A percentile compares a stretch with the other conserved stretches of the same genome.
These are phyloP conservation scores for Thalassia testudinum DNA, from an alignment of 116 monocot species.

Conservation along the genomic window DNA sequence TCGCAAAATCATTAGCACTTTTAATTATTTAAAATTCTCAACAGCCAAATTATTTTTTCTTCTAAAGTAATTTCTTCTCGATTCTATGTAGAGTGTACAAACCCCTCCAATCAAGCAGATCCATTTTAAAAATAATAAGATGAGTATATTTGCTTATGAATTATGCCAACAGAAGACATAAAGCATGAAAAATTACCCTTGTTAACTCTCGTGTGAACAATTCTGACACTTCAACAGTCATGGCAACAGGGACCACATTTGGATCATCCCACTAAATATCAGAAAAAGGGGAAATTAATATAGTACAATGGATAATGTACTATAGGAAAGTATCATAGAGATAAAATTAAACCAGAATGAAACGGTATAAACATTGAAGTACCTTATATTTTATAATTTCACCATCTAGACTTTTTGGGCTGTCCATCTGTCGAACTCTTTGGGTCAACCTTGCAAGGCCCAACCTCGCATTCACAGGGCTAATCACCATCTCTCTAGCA, in stretches of 20 bases:
- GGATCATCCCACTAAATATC: slow-evolving; percentile 64
- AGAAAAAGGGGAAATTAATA: too few species aligned
- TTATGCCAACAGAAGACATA: too few species aligned
- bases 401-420: slow-evolving; percentile 44
- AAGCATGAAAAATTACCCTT: slow-evolving; percentile 41
- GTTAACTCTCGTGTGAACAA: slow-evolving; percentile 70
- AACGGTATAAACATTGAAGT: neutral
- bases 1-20: too few species aligned
- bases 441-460: slow-evolving; percentile 45
- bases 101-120: too few species aligned
- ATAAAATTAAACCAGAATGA: slow-evolving; percentile 1
- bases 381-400: slow-evolving; percentile 68
- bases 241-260: slow-evolving; percentile 53
- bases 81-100: too few species aligned
- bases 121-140: too few species aligned
- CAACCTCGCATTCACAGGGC: slow-evolving; percentile 64
- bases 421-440: slow-evolving; percentile 44
- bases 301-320: too few species aligned
- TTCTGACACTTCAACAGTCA: slow-evolving; percentile 73
- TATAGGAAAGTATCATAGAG: neutral
- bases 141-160: too few species aligned
- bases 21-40: too few species aligned
- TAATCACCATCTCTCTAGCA: slow-evolving; percentile 89
- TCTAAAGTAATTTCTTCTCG: too few species aligned
- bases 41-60: too few species aligned